Conservation (phyloP, 1,284 basidiomycete genomes). For the Leccinum angustisporum region DNA sequence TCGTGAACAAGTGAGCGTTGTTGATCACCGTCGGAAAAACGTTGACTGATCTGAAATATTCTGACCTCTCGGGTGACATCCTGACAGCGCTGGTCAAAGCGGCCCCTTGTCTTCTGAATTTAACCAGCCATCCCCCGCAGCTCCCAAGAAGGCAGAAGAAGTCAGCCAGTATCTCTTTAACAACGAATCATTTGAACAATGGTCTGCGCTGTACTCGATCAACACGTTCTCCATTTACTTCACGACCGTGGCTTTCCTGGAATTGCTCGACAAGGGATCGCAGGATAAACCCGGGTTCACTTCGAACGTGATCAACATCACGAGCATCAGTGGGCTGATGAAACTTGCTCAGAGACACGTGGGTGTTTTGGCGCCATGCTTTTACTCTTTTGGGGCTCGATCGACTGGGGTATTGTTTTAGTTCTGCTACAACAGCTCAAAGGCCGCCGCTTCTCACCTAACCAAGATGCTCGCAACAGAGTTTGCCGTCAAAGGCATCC, state of each 20-base stretch:
- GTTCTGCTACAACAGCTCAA: slow-evolving; percentile 80
- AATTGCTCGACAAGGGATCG: slow-evolving; percentile 69
- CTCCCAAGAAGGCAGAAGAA: slow-evolving; percentile 60
- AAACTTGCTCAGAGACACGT: slow-evolving; percentile 76
- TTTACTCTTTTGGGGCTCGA: neutral
- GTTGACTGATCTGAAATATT: neutral
- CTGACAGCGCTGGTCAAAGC: slow-evolving; percentile 63
- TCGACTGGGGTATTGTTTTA: slow-evolving; percentile 27
- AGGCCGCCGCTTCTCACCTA: slow-evolving; percentile 73
- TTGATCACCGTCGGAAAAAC: neutral
- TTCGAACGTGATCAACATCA: slow-evolving; percentile 71
- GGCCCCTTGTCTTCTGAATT: slow-evolving; percentile 65
- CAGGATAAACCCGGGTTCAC: slow-evolving; percentile 55
- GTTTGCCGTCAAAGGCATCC: slow-evolving; percentile 62
- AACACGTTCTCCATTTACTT: slow-evolving; percentile 76
- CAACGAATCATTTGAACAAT: slow-evolving; percentile 60
- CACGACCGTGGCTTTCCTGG: slow-evolving; percentile 72
- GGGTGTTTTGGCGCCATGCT: slow-evolving; percentile 25
- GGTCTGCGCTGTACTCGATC: slow-evolving; percentile 59
- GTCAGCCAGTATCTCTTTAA: slow-evolving; percentile 66
- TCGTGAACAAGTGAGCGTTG: slow-evolving; percentile 74
- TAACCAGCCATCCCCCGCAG: slow-evolving; percentile 51
- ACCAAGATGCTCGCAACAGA: slow-evolving; percentile 76
- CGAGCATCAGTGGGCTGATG: slow-evolving; percentile 69
- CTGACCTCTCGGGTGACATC: neutral